Conservation (phyloP, 306 rosid genomes). For the Gynostemma pentaphyllum region DNA sequence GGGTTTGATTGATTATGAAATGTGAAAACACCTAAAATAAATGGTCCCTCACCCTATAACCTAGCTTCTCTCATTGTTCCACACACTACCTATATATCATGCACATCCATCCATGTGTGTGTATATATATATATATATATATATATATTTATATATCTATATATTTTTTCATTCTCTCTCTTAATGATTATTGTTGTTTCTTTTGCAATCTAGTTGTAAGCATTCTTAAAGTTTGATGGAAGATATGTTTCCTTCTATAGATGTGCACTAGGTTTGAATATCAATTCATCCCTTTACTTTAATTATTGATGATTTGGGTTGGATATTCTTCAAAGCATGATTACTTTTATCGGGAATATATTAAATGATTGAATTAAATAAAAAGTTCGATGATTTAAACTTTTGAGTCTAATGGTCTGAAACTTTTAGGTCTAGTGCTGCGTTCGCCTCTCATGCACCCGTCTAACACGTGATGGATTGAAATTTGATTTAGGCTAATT, state of each 20-base stretch:
- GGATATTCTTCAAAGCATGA: too few species aligned
- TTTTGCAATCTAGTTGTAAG: neutral
- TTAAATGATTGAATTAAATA: too few species aligned
- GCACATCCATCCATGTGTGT: slow-evolving; percentile 25
- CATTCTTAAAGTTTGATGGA: neutral
- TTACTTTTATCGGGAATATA: too few species aligned
- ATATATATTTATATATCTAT: neutral
- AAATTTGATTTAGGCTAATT: neutral
- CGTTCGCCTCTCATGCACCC: too few species aligned
- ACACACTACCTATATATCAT: slow-evolving; percentile 25
- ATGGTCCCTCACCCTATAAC: slow-evolving; percentile 55
- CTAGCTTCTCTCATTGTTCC: slow-evolving; percentile 31
- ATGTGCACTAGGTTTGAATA: too few species aligned
- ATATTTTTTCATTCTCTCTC: neutral
- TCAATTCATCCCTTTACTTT: too few species aligned
- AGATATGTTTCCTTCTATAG: too few species aligned
- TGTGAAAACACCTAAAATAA: slow-evolving; percentile 11
- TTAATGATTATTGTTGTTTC: neutral
- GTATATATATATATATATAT: slow-evolving; percentile 19
- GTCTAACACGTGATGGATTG: neutral
- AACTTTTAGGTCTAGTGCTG: too few species aligned
- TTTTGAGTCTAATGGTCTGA: too few species aligned
- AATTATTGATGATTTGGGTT: too few species aligned
- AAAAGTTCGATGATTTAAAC: too few species aligned
- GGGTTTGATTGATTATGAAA: slow-evolving; percentile 23